phyloP scores from a whole-genome alignment of 768 basidiomycete genomes.

The Sistotremastrum niveocremeum region DNA sequence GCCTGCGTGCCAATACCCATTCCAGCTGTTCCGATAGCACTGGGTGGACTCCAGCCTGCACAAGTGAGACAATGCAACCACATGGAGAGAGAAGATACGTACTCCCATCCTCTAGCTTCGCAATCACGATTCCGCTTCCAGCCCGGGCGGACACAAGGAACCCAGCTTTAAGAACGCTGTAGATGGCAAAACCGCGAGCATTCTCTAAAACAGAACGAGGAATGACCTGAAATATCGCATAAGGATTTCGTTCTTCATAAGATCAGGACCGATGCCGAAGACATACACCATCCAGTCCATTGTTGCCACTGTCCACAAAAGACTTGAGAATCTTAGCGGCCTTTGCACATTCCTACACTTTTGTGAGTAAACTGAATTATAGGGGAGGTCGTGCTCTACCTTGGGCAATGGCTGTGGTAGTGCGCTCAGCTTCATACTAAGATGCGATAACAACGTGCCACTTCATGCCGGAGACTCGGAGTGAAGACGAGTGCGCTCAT shows the following conservation, averaged over 20 bases:
- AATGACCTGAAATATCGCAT: conserved; percentile 27
- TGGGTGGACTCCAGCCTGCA: conserved; percentile 84
- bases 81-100: conserved; percentile 19
- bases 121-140: conserved; percentile 82
- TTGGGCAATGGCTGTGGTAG: too few species aligned
- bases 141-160: conserved; percentile 65
- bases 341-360: too few species aligned
- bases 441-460: too few species aligned
- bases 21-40: conserved; percentile 89
- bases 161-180: conserved; percentile 67
- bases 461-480: too few species aligned
- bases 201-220: conserved; percentile 40
- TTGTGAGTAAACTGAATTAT: too few species aligned
- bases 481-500: too few species aligned
- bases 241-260: not conserved
- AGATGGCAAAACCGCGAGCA: conserved; percentile 77
- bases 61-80: not conserved
- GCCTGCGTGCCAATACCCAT: conserved; percentile 76
- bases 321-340: conserved; percentile 32
- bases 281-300: conserved; percentile 69
- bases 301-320: conserved; percentile 70
- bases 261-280: not conserved
- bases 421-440: too few species aligned
- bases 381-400: too few species aligned
- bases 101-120: conserved; percentile 70